phyloP scores from a whole-genome alignment of 257 asterid species.

The Striga asiatica region DNA sequence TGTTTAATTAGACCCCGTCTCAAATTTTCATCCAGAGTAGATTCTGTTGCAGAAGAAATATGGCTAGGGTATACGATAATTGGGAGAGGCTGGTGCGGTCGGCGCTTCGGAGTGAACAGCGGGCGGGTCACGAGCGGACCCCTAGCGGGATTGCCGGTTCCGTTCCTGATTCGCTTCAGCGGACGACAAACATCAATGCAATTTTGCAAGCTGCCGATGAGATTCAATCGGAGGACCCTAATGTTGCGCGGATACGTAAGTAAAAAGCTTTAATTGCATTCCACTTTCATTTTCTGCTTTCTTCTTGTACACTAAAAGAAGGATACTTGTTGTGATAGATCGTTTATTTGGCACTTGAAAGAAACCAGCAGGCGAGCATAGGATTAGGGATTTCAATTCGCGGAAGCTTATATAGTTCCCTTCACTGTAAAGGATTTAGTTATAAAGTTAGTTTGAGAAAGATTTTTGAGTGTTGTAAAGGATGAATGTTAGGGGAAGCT shows the following conservation, averaged over 20 bases:
- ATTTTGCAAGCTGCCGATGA: constrained; percentile 93
- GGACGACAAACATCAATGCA: constrained; percentile 67
- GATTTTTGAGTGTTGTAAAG: background rate
- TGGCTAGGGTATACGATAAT: constrained; percentile 65
- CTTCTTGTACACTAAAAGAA: background rate
- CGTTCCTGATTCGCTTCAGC: constrained; percentile 86
- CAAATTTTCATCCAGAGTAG: background rate
- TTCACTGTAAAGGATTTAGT: background rate
- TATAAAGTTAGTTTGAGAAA: background rate
- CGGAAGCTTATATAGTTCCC: background rate
- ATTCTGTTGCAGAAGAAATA: constrained; percentile 17
- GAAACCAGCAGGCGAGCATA: background rate
- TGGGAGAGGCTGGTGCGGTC: constrained; percentile 85
- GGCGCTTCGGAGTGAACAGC: constrained; percentile 59
- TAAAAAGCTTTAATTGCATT: constrained; percentile 4
- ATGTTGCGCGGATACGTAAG: constrained; percentile 85
- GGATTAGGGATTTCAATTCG: background rate
- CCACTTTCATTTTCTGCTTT: background rate
- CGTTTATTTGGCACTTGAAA: background rate
- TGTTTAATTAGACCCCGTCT: constrained; percentile 18
- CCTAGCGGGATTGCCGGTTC: constrained; percentile 84
- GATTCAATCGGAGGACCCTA: constrained; percentile 82
- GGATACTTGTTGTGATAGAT: background rate
- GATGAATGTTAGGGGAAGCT: background rate
- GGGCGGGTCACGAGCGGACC: constrained; percentile 56